Evolutionary conservation across 2,329 filamentous ascomycete species (phyloP).

Genomic region (Microcyclospora pomicola): DNA sequence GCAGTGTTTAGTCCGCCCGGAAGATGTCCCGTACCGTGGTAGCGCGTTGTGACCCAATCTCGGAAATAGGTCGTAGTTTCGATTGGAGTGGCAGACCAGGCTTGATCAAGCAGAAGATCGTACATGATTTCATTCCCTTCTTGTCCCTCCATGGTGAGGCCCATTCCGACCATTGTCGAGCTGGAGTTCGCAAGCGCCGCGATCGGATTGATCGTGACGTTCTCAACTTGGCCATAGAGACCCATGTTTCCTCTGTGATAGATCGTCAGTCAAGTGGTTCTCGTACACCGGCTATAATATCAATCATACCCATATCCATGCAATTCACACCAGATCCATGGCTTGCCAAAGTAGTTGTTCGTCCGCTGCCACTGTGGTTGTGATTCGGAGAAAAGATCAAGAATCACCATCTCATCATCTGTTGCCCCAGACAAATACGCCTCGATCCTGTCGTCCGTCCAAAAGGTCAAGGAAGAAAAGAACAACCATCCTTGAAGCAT

Average conservation of each 20-base stretch:
- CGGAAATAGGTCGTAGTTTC: slow-evolving; percentile 34
- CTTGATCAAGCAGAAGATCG: slow-evolving; percentile 37
- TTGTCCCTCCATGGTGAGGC: slow-evolving; percentile 37
- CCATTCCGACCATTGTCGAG: slow-evolving; percentile 33
- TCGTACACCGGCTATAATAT: no score
- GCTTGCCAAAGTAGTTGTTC: slow-evolving; percentile 37
- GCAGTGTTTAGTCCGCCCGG: slow-evolving; percentile 26
- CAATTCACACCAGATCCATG: slow-evolving; percentile 42
- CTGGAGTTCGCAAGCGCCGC: slow-evolving; percentile 29
- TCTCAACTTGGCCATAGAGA: slow-evolving; percentile 37
- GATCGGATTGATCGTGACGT: slow-evolving; percentile 35
- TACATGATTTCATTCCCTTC: slow-evolving; percentile 42
- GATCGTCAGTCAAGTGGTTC: no score
- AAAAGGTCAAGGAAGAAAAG: slow-evolving; percentile 30
- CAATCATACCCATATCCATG: slow-evolving; percentile 31
- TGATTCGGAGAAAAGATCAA: slow-evolving; percentile 39
- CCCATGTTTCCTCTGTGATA: slow-evolving; percentile 14
- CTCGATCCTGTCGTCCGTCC: slow-evolving; percentile 33
- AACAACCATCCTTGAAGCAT: slow-evolving; percentile 42
- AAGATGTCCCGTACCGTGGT: slow-evolving; percentile 13
- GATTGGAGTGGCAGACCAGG: slow-evolving; percentile 33
- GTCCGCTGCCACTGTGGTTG: slow-evolving; percentile 39
- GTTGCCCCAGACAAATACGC: slow-evolving; percentile 37
- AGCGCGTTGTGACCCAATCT: slow-evolving; percentile 33
- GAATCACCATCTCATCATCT: slow-evolving; percentile 35